Percentiles rank a stretch among this genome's conserved stretches.
Evolutionary conservation across 495 filamentous ascomycete species (phyloP).

Genomic region (Achaetomiella virescens): DNA sequence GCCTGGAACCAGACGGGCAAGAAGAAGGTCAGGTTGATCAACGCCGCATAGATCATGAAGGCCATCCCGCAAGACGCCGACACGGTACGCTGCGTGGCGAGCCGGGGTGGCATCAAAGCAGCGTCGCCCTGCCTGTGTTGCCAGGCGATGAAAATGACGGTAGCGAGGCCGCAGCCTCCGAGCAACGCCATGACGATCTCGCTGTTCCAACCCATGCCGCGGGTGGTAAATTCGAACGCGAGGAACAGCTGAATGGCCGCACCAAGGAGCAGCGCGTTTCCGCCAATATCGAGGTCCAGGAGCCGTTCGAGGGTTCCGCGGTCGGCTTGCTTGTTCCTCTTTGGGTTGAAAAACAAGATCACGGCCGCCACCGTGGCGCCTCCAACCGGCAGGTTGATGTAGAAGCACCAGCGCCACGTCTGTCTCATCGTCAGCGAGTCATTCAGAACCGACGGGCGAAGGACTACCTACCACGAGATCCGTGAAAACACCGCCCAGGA

Average conservation of each 20-base stretch:
- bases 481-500: constrained; percentile 52
- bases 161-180: constrained; percentile 37
- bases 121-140: constrained; percentile 20
- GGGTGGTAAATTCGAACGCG: constrained; percentile 46
- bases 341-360: constrained; percentile 32
- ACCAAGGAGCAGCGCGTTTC: constrained; percentile 41
- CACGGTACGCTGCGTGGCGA: constrained; percentile 56
- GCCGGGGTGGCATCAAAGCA: constrained; percentile 30
- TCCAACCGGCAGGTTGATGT: constrained; percentile 46
- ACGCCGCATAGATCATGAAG: constrained; percentile 25
- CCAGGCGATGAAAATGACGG: constrained; percentile 16
- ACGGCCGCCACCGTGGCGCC: constrained; percentile 35
- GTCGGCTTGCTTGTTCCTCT: constrained; percentile 21
- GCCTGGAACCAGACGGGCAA: constrained; percentile 62
- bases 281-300: constrained; percentile 43
- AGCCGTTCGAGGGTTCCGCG: constrained; percentile 17
- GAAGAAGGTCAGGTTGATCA: constrained; percentile 55
- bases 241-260: constrained; percentile 41
- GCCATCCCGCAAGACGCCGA: constrained; percentile 42
- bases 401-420: constrained; percentile 52
- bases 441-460: not conserved
- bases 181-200: constrained; percentile 26
- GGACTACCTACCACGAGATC: constrained; percentile 28
- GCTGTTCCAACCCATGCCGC: constrained; percentile 38
- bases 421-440: constrained; percentile 4